Evolutionary conservation across 805 yeast genomes (phyloP).

Genomic region (Pichia thaimueangensis): DNA sequence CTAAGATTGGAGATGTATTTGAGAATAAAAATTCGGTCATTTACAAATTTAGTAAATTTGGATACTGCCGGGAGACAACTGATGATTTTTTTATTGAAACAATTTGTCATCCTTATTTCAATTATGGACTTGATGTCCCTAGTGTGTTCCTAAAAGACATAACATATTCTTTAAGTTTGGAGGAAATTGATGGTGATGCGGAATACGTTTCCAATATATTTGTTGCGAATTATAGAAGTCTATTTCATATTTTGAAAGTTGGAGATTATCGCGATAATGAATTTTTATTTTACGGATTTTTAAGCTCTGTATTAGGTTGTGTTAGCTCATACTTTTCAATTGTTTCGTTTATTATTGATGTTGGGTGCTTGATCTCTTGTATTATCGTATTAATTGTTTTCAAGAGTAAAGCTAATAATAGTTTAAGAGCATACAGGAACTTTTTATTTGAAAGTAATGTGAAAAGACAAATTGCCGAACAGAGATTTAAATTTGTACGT

Average conservation of each 20-base stretch:
- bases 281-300: neutral
- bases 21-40: slow-evolving; percentile 38
- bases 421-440: neutral
- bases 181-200: slow-evolving; percentile 31
- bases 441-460: neutral
- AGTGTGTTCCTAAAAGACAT: slow-evolving; percentile 45
- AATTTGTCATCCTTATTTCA: slow-evolving; percentile 10
- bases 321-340: slow-evolving; percentile 1
- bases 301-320: slow-evolving; percentile 4
- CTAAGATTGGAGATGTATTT: slow-evolving; percentile 31
- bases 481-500: neutral
- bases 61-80: slow-evolving; percentile 38
- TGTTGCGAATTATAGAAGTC: slow-evolving; percentile 34
- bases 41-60: slow-evolving; percentile 39
- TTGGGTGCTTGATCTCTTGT: neutral
- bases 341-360: slow-evolving; percentile 2
- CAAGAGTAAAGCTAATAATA: slow-evolving; percentile 5
- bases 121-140: slow-evolving; percentile 32
- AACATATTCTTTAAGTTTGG: slow-evolving; percentile 34
- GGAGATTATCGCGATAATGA: neutral
- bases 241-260: slow-evolving; percentile 15
- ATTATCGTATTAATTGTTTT: slow-evolving; percentile 4
- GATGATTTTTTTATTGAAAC: neutral
- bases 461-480: slow-evolving; percentile 1
- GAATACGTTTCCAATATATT: slow-evolving; percentile 35